Conservation (phyloP, 2,329 filamentous ascomycete genomes). For the Exophiala mesophila region DNA sequence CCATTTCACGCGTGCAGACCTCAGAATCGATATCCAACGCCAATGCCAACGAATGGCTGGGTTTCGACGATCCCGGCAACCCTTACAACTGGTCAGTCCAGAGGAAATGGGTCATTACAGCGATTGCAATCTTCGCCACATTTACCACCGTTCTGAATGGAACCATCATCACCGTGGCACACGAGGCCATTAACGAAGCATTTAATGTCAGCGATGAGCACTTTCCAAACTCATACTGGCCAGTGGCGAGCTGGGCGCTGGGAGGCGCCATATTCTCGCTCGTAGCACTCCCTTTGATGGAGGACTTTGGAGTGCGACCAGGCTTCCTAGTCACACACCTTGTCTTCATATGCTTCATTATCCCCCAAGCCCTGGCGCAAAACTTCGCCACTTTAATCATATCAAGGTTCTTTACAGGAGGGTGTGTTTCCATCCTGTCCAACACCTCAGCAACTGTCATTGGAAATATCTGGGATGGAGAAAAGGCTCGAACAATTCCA, state of each 20-base stretch:
- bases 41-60: slow-evolving; percentile 27
- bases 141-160: slow-evolving; percentile 34
- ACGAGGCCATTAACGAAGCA: slow-evolving; percentile 32
- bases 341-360: slow-evolving; percentile 27
- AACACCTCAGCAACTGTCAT: slow-evolving; percentile 28
- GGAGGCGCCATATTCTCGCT: slow-evolving; percentile 40
- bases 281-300: slow-evolving; percentile 40
- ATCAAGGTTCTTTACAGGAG: slow-evolving; percentile 29
- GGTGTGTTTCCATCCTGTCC: slow-evolving; percentile 26
- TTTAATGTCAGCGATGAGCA: slow-evolving; percentile 27
- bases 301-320: slow-evolving; percentile 31
- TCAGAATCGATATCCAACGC: background rate
- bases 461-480: slow-evolving; percentile 29
- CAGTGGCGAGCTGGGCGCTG: slow-evolving; percentile 39
- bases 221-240: slow-evolving; percentile 41
- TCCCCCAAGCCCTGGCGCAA: slow-evolving; percentile 25
- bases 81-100: slow-evolving; percentile 36
- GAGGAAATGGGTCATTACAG: slow-evolving; percentile 35
- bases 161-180: slow-evolving; percentile 37
- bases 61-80: slow-evolving; percentile 32
- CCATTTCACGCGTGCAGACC: background rate
- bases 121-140: slow-evolving; percentile 29
- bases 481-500: slow-evolving; percentile 24
- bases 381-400: slow-evolving; percentile 26
- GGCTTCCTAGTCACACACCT: slow-evolving; percentile 30